phyloP scores from a whole-genome alignment of 202 grass and related monocot species.

The Setaria italica region DNA sequence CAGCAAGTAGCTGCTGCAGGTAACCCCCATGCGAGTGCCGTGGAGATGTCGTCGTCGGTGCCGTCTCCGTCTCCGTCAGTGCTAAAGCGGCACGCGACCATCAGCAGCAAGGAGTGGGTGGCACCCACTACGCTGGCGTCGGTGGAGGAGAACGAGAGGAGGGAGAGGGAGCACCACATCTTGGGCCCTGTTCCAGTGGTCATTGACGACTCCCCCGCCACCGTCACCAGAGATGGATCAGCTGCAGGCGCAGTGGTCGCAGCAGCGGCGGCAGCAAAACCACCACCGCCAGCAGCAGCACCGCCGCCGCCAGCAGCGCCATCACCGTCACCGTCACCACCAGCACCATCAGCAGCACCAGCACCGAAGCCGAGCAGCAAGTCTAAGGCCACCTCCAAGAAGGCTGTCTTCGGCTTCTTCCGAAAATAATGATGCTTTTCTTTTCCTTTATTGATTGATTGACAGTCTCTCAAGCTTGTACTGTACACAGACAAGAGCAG shows the following conservation, averaged over 20 bases:
- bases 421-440: conserved; percentile 39
- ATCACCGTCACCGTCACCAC: not conserved
- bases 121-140: conserved; percentile 25
- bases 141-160: conserved; percentile 60
- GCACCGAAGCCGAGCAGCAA: conserved; percentile 37
- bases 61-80: too few species aligned
- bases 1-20: conserved; percentile 43
- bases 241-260: not conserved
- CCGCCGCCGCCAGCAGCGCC: not conserved
- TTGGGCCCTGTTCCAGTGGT: conserved; percentile 23
- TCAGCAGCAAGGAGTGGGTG: conserved; percentile 32
- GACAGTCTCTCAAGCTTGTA: not conserved
- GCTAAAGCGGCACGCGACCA: not conserved
- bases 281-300: not conserved
- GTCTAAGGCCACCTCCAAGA: conserved; percentile 47
- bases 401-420: conserved; percentile 60
- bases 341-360: not conserved
- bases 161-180: conserved; percentile 50
- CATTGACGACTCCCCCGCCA: too few species aligned
- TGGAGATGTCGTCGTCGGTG: not conserved
- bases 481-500: conserved; percentile 2
- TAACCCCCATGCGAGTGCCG: not conserved
- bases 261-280: not conserved
- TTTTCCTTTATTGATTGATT: not conserved
- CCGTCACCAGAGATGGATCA: not conserved